phyloP scores from a whole-genome alignment of 495 filamentous ascomycete genomes.

The Aspergillus diversus region DNA sequence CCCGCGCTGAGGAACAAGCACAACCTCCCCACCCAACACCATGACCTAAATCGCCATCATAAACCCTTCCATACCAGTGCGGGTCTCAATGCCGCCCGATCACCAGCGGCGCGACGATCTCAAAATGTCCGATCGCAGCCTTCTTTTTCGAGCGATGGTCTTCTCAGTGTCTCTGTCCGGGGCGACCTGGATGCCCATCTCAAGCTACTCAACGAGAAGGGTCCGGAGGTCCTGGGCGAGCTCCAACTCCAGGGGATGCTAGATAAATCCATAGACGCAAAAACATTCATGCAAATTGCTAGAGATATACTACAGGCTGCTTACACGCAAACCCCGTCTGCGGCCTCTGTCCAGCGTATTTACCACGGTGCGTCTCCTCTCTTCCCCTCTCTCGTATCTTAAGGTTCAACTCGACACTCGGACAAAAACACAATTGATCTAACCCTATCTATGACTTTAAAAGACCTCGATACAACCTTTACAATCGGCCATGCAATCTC shows the following conservation, averaged over 20 bases:
- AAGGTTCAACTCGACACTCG: neutral
- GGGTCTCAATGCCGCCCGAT: slow-evolving; percentile 9
- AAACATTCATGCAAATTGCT: slow-evolving; percentile 27
- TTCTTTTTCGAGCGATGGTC: neutral
- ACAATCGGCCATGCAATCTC: slow-evolving; percentile 28
- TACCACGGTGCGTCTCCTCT: slow-evolving; percentile 29
- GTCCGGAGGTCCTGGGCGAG: neutral
- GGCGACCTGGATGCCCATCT: slow-evolving; percentile 4
- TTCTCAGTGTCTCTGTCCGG: neutral
- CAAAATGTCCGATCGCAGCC: neutral
- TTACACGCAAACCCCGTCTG: slow-evolving; percentile 16
- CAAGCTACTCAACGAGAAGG: slow-evolving; percentile 1
- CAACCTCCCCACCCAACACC: slow-evolving; percentile 12
- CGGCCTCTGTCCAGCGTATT: slow-evolving; percentile 25
- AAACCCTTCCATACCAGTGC: slow-evolving; percentile 27
- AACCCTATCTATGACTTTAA: neutral
- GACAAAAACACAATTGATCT: neutral
- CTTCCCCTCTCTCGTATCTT: neutral
- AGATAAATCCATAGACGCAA: slow-evolving; percentile 1
- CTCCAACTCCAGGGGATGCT: slow-evolving; percentile 1
- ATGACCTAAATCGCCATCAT: neutral
- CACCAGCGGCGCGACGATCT: slow-evolving; percentile 11
- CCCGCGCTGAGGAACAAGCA: slow-evolving; percentile 12
- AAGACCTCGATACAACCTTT: slow-evolving; percentile 36
- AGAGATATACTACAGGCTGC: slow-evolving; percentile 23